These are phyloP conservation scores for Solanum etuberosum DNA, from an alignment of 257 asterid genomes.

Conservation along the genomic window DNA sequence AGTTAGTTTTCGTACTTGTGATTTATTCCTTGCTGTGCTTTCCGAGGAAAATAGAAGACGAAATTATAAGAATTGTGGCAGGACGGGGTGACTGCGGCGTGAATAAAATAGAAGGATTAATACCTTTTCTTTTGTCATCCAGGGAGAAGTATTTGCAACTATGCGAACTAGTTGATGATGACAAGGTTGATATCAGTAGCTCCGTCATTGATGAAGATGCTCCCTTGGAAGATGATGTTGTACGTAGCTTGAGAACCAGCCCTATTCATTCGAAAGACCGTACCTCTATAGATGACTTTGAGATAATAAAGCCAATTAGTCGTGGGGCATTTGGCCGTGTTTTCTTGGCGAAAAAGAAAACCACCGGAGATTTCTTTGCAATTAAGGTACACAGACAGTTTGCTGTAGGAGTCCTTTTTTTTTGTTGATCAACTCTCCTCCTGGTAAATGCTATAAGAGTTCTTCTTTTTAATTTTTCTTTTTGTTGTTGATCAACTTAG, in stretches of 20 bases:
- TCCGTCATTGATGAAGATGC: conserved; percentile 96
- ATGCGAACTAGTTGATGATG: conserved; percentile 91
- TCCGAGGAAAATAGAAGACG: background rate
- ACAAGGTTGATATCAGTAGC: conserved; percentile 82
- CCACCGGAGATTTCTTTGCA: conserved; percentile 93
- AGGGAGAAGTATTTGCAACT: conserved; percentile 97
- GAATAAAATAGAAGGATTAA: background rate
- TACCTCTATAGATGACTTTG: conserved; percentile 95
- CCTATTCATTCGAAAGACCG: conserved; percentile 89
- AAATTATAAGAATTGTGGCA: background rate
- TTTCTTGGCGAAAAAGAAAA: conserved; percentile 90
- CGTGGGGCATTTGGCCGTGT: conserved; percentile 99
- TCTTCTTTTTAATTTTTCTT: too few relatives aligned
- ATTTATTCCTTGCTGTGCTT: background rate
- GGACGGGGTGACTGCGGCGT: background rate
- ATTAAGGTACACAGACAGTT: conserved; percentile 53
- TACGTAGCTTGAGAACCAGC: conserved; percentile 94
- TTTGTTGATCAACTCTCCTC: background rate
- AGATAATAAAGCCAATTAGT: conserved; percentile 95
- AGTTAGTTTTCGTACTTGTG: conserved; percentile 4
- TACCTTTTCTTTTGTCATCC: background rate
- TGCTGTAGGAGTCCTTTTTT: background rate
- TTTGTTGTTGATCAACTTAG: background rate
- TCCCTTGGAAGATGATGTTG: conserved; percentile 92
- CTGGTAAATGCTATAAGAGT: background rate